Base-by-base conservation (phyloP, 2,329 filamentous ascomycete genomes). In the Metarhizium humberi region DNA sequence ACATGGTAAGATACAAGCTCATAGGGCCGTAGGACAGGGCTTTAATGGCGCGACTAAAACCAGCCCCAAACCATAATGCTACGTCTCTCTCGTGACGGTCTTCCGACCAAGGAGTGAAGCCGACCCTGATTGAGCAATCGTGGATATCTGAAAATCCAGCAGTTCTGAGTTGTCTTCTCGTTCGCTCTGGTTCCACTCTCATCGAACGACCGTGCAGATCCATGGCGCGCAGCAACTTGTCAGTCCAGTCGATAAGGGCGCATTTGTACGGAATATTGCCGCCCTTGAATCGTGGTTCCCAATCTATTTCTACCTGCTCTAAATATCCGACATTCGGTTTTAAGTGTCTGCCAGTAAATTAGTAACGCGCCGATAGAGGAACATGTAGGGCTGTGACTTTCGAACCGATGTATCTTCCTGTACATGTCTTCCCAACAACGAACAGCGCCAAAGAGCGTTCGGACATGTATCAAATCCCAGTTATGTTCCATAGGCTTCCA, bases 241-340 rank as follows among this genome's bases (percentile, higher is more conserved):
- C 29, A 11, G 46, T 16, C 46, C 46, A 48, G 18, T 29, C 29
- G 18, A 61, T 78, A 82, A 57, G 95, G 75, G 30, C 87, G 82
- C 53, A 81, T 81, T 50, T 80, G 78, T 34, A 78, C 76, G 38
- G 76, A 73, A 48, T 48, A 29, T 20, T 25, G 80, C 76, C 56
- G 88, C 91, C 82, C 34, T 36, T 36, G 8, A 36, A 36, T 36
- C 81, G 82, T 29, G 88, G 88, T 52, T 80, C 74, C 66, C 87
- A 86, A 68, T 95, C 89, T 55, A 95, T 87, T 67, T 95, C 90
- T 52, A 94, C 82, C 62, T 92, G 88, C 70, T 95, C 90, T 55
- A 95, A 78, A 66, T 78, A 80, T 55, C 90, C 90, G 51, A 74
- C 78, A 2, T 84, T 83, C 1, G 88, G 88, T 63, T 82, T 85